These are phyloP conservation scores for Chloris gayana DNA, from an alignment of 176 grass and related monocot species.

Conservation along the genomic window DNA sequence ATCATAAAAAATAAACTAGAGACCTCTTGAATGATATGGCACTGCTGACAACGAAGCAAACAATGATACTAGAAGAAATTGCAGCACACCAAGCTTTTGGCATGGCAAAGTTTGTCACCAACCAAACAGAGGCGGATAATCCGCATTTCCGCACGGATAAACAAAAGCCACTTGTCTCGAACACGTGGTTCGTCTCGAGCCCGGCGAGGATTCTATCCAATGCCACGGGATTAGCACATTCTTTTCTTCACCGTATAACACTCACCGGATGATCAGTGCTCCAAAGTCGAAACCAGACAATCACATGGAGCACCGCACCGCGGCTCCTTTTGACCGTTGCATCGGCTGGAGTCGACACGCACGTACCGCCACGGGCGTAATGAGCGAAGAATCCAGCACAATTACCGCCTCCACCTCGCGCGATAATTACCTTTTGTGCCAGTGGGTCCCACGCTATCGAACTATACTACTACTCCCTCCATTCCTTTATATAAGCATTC, in stretches of 20 bases:
- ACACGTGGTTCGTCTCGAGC: not conserved
- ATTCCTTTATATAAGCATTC: too few relatives aligned
- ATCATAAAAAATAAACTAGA: too few relatives aligned
- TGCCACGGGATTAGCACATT: not conserved
- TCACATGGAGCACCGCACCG: not conserved
- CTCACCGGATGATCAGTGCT: not conserved
- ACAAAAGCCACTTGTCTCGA: not conserved
- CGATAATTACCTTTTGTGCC: not conserved
- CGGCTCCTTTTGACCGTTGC: not conserved
- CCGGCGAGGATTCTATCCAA: not conserved
- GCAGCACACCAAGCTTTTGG: too few relatives aligned
- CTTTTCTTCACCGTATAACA: not conserved
- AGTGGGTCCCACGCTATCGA: too few relatives aligned
- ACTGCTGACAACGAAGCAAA: too few relatives aligned
- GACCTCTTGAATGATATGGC: too few relatives aligned
- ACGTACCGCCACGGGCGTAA: too few relatives aligned
- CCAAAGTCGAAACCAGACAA: not conserved
- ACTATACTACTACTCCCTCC: too few relatives aligned
- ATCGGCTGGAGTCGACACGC: not conserved
- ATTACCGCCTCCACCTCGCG: not conserved
- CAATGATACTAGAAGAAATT: too few relatives aligned
- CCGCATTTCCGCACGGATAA: not conserved
- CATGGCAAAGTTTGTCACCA: too few relatives aligned
- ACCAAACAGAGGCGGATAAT: too few relatives aligned
- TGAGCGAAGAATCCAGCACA: not conserved